Evolutionary conservation across 1,284 basidiomycete genomes (phyloP), one percentile per base, ranked within the genome.

Genomic region (Fomitopsis betulina): DNA sequence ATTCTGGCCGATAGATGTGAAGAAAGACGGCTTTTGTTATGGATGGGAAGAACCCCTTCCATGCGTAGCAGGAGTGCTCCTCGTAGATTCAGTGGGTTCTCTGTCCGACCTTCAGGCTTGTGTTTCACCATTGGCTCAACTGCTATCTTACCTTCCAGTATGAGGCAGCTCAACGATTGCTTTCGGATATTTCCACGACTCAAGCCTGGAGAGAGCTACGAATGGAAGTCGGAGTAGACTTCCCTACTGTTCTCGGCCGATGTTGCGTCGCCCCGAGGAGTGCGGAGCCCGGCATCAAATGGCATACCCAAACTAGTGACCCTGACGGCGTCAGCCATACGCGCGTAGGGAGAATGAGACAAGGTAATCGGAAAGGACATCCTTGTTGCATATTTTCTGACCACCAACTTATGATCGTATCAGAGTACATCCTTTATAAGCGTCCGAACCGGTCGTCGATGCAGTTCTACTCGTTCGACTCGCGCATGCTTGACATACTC

Each of bases 401-500:
- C 9, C 47, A 33, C 9, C 25, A 12, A 13, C 15, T 7, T 5
- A 2, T 7, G 8, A 33, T 5, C 27, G 5, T 13, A 2, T 5
- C 32, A 37, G 33, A n/a, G 4, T 7, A 35, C 7, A 33, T 55
- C 6, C 13, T 13, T 45, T 56, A 51, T 25, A 40, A 42, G 32
- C 33, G 17, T 7, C 55, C 35, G 19, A 49, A 40, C 9, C 17
- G 49, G 27, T 47, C 47, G 15, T n/a, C 47, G 4, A 56, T 56
- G 55, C 54, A 27, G 8, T 51, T 49, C 30, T 55, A 55, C 32
- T 43, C 53, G 6, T 45, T 42, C 4, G 53, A 55, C 19, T 55
- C 21, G 9, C 23, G 42, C 5, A 39, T 30, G 25, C 38, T 55
- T n/a, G 42, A 55, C 21, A 55, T 55, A 15, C 27, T 55, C 3